A percentile compares a stretch with the other conserved stretches of the same genome.
phyloP scores from a whole-genome alignment of 1,139 yeast genomes.

The Lodderomyces margitis region DNA sequence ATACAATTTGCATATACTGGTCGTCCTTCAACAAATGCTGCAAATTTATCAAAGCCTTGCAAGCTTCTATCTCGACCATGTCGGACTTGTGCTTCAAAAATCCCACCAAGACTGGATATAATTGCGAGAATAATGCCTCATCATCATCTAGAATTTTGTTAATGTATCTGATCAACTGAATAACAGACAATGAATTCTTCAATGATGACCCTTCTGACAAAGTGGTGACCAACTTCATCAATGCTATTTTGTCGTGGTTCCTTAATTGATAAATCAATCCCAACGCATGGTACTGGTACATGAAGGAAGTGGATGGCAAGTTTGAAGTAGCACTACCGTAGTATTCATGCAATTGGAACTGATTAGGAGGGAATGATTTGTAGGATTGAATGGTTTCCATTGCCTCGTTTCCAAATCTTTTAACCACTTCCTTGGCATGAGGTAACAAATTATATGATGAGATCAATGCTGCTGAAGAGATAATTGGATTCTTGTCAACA shows the following conservation, averaged over 20 bases:
- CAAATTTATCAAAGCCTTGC: conserved; percentile 71
- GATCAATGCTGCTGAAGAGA: conserved; percentile 89
- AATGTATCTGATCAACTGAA: conserved; percentile 82
- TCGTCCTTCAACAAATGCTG: conserved; percentile 58
- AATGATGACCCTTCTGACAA: conserved; percentile 62
- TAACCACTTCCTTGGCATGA: conserved; percentile 85
- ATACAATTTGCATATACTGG: conserved; percentile 63
- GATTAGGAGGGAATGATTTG: conserved; percentile 63
- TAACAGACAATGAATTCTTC: conserved; percentile 73
- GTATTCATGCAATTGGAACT: conserved; percentile 53
- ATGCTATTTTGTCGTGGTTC: conserved; percentile 90
- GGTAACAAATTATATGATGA: conserved; percentile 89
- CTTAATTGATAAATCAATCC: conserved; percentile 87
- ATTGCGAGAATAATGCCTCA: conserved; percentile 50
- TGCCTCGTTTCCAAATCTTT: conserved; percentile 90
- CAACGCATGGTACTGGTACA: conserved; percentile 94
- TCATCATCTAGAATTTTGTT: conserved; percentile 66
- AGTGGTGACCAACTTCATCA: conserved; percentile 85
- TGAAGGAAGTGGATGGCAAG: conserved; percentile 67
- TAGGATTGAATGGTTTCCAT: conserved; percentile 78
- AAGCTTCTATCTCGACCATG: conserved; percentile 92
- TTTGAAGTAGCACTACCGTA: conserved; percentile 50
- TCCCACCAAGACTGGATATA: conserved; percentile 62
- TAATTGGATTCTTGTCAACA: conserved; percentile 85
- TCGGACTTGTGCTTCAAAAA: conserved; percentile 84